Conservation (phyloP, 2,329 filamentous ascomycete genomes). For the Penicillium freii region DNA sequence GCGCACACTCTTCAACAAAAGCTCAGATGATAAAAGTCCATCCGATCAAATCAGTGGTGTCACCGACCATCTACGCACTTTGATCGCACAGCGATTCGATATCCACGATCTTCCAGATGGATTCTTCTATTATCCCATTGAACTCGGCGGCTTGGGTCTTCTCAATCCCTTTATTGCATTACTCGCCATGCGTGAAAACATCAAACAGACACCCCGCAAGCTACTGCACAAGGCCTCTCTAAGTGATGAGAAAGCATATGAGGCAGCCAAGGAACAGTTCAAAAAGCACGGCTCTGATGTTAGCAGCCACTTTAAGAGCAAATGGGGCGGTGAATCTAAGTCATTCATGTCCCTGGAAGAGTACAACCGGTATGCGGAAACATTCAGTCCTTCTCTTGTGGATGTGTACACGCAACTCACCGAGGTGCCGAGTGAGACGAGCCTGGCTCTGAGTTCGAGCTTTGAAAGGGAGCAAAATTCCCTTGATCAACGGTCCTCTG, state of each 20-base stretch:
- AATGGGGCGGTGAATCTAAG: conserved; percentile 11
- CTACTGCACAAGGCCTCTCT: conserved; percentile 35
- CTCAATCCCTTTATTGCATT: conserved; percentile 52
- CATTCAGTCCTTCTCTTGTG: conserved; percentile 30
- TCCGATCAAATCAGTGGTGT: conserved; percentile 42
- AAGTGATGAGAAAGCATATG: conserved; percentile 56
- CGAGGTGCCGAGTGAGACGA: conserved; percentile 32
- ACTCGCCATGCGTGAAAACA: conserved; percentile 47
- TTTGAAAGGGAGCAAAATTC: conserved; percentile 26
- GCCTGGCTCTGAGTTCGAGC: conserved; percentile 29
- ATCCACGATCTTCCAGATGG: conserved; percentile 50
- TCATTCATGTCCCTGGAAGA: conserved; percentile 44
- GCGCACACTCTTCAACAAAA: conserved; percentile 47
- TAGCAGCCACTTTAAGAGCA: neutral
- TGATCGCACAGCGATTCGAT: conserved; percentile 54
- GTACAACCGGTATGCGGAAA: conserved; percentile 37
- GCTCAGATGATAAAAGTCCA: neutral
- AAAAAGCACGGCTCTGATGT: conserved; percentile 27
- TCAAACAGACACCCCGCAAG: conserved; percentile 37
- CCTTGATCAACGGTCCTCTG: conserved; percentile 6
- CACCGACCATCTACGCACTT: conserved; percentile 55
- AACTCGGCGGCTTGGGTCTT: conserved; percentile 52
- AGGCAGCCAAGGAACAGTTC: conserved; percentile 40
- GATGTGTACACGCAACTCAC: conserved; percentile 36
- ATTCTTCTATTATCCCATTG: conserved; percentile 54